Base-by-base conservation (phyloP, 1,139 yeast species). In the Hansenula lynferdii region DNA sequence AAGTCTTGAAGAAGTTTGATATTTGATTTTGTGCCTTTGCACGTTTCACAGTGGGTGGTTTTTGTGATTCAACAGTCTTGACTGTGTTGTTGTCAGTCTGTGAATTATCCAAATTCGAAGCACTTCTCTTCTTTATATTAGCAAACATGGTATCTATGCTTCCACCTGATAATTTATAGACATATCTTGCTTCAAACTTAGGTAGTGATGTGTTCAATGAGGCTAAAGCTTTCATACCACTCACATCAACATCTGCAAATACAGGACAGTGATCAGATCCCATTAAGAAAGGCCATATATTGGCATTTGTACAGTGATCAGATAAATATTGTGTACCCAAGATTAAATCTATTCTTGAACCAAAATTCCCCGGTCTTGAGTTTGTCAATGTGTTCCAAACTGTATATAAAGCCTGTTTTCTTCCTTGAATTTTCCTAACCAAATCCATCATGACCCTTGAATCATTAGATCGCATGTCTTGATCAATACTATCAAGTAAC, bases 231-330 rank as follows among this genome's bases (percentile, higher is more conserved):
- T 21, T 16, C 25, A 41, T 39, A 0, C 42, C 42, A 5, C 42
- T 41, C 8, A 63, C 45, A 25, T 64, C 64, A 37, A 86, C 58
- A 56, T 89, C 97, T 1, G 90, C 73, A 53, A 61, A 87, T 0
- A 87, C 77, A 0, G 98, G 98, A 59, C 97, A 92, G 60, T 92
- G 98, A 58, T 92, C 98, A 0, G 96, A 87, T 0, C 97, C 98
- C 57, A 74, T 65, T 0, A 90, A 54, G 27, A 67, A 69, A 0
- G 90, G 82, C 72, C 85, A 72, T 16, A 85, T 84, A 51, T 81
- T 77, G 0, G 92, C 82, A 16, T 60, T 54, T 0, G 56, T 48
- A 9, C 79, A 64, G 7, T 42, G 37, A 0, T 57, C 42, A 6
- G 63, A 50, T 35, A 82, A 46, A 0, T 44, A 48, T 11, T 62